Percentiles rank a stretch among this genome's conserved stretches.
phyloP scores from a whole-genome alignment of 805 yeast genomes.

The Komagataella kurtzmanii region DNA sequence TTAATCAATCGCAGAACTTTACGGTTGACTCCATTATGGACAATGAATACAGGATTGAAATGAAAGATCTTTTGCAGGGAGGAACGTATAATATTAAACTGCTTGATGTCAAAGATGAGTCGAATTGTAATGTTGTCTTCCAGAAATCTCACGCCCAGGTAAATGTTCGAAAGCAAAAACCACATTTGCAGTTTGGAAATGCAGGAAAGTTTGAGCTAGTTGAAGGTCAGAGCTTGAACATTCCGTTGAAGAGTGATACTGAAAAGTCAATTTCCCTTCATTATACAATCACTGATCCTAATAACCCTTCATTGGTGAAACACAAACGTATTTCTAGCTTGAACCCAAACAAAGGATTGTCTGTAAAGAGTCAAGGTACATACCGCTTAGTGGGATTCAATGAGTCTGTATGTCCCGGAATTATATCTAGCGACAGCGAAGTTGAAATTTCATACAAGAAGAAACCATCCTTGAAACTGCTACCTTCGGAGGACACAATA shows the following conservation, averaged over 20 bases:
- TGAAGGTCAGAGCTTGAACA: constrained; percentile 42
- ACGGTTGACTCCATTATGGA: constrained; percentile 25
- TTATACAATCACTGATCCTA: constrained; percentile 16
- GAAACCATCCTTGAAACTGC: constrained; percentile 13
- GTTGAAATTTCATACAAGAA: constrained; percentile 15
- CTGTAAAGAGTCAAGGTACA: constrained; percentile 25
- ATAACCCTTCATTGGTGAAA: constrained; percentile 5
- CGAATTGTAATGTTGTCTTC: constrained; percentile 65
- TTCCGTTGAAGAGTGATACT: constrained; percentile 36
- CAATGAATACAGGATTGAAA: constrained; percentile 26
- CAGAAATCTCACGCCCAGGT: constrained; percentile 50
- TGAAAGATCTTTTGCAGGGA: constrained; percentile 47
- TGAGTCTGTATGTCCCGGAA: constrained; percentile 33
- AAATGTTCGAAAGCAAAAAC: constrained; percentile 58
- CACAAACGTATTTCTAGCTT: constrained; percentile 5
- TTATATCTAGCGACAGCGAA: constrained; percentile 10
- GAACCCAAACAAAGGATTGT: constrained; percentile 14
- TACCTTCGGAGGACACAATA: constrained; percentile 2
- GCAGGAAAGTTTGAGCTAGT: constrained; percentile 26
- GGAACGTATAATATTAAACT: constrained; percentile 62
- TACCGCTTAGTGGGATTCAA: constrained; percentile 25
- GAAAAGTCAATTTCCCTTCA: constrained; percentile 17
- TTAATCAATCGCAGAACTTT: constrained; percentile 27
- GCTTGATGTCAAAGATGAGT: constrained; percentile 56
- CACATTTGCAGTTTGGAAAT: constrained; percentile 26